Base-by-base conservation (phyloP, 2,329 filamentous ascomycete genomes). In the Eutypa lata region DNA sequence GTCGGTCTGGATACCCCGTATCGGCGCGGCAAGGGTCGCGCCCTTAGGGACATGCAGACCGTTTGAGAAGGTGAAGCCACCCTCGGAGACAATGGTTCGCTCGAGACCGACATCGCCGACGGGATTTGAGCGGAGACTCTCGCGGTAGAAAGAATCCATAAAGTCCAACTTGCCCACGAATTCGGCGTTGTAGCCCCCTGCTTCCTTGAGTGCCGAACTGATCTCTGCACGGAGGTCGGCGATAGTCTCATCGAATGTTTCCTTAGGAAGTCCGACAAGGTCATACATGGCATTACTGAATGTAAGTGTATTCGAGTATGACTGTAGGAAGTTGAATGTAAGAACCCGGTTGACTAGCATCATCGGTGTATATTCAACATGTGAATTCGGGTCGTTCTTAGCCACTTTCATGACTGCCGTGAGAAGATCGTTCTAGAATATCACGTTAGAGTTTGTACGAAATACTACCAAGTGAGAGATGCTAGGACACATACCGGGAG, bases 61-160 rank as follows among this genome's bases (percentile, higher is more conserved):
- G 38, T 58, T 53, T 5, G 53, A 53, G 33, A 57, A 58, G 10
- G 52, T 57, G 52, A 61, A 49, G 24, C 60, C 60, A 14, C 49
- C 53, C 3, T 55, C 53, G 11, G 47, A 47, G 24, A 53, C 52
- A 31, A 62, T 53, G 26, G 50, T 53, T 14, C 57, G 55, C 43
- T 57, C 50, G 26, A 62, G 52, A 35, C 59, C 57, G 38, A 53
- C 50, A 31, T 58, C 59, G 42, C 53, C 54, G 14, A 60, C 53
- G 13, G 55, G 52, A 40, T 58, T 51, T 18, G 50, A 33, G 38
- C 58, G 60, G 13, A 61, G 43, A 24, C 53, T 57, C 42, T 62
- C 59, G 42, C 60, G 51, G 45, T 61, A 54, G n/a, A 57, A 44
- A 16, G 57, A 58, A 47, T 61, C 60, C 48, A 52, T 56, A 50